Conservation (phyloP, 768 basidiomycete species). For the Porpolomopsis calyptriformis region DNA sequence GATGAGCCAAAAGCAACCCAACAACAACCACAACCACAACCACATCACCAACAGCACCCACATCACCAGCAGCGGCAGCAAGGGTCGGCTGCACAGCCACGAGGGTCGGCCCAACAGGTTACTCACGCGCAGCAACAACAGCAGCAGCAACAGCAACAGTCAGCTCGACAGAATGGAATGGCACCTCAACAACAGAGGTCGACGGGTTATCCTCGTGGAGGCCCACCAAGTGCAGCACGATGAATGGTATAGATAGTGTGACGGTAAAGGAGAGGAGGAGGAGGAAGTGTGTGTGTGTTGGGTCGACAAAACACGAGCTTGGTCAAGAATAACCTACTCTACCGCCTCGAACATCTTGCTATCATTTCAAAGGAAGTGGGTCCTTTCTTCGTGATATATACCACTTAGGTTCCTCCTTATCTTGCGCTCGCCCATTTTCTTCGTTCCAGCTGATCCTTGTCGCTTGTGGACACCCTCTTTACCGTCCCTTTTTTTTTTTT, state of each 20-base stretch:
- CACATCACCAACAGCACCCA: conserved; percentile 30
- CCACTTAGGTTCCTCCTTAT: too few species aligned
- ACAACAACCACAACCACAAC: conserved; percentile 26
- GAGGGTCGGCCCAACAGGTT: conserved; percentile 3
- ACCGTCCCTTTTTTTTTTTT: background rate
- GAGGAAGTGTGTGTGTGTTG: too few species aligned
- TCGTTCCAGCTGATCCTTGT: too few species aligned
- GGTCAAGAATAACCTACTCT: background rate
- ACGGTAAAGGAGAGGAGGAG: too few species aligned
- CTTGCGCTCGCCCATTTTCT: too few species aligned
- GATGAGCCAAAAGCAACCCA: conserved; percentile 30
- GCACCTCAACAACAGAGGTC: conserved; percentile 7
- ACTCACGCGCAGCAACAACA: conserved; percentile 17
- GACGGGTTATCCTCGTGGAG: conserved; percentile 4
- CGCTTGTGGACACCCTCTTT: too few species aligned
- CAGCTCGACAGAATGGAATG: conserved; percentile 18
- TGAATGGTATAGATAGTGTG: too few species aligned
- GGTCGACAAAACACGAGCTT: background rate
- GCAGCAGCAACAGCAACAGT: conserved; percentile 18
- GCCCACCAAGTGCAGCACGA: background rate
- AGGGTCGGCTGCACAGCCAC: conserved; percentile 1
- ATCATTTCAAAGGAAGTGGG: background rate
- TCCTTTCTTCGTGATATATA: background rate
- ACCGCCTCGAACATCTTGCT: conserved; percentile 1
- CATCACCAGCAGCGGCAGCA: conserved; percentile 18